Evolutionary conservation across 176 grass and related monocot genomes (phyloP), one percentile per base, ranked within the genome.

Genomic region (Avena eriantha): DNA sequence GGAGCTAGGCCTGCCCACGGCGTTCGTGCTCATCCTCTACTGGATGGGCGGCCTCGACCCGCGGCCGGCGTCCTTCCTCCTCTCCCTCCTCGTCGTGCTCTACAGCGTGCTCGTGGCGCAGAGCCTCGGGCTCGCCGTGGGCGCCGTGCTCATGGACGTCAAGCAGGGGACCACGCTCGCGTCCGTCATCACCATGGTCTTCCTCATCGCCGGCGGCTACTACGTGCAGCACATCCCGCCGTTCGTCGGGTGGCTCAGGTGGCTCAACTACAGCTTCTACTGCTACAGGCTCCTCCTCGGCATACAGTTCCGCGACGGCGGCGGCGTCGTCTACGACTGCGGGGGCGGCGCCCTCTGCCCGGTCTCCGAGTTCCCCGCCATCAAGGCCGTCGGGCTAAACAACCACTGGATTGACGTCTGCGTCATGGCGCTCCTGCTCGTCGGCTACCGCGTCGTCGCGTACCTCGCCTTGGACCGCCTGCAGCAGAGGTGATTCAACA

Each of bases 261-360:
- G 93, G 82, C 86, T 99, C 70, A 99, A 95, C 86, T 99, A 99
- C 82, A 99, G 97, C 90, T 99, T 99, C 85, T 99, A 99, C 89
- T 99, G 94, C 89, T 99, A 99, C 83, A 90, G 95, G 6, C 89
- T 99, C 50, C 91, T 99, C 29, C 35, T 99, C 23, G 97, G 97
- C 11, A 56, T 99, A 11, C 97, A 99, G 61, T 97, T 93, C 94
- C 61, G 71, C 3, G 31, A 87, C 16, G 88, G 47, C 11, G 89
- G 90, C 4, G 90, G 81, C 4, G 73, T 77, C 87, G 73, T 80
- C 87, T 99, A 97, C 80, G 83, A 93, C 46, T 99, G 97, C 74
- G 80, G 70, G 8, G 29, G 8, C 11, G 88, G 88, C 22, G 65
- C 39, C 8, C 78, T 85, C 41, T 99, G 97, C 79, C 73, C 89